Percentiles rank a stretch among this genome's conserved stretches.
phyloP scores from a whole-genome alignment of 1,284 basidiomycete species.

The Mrakiaceae sp. region DNA sequence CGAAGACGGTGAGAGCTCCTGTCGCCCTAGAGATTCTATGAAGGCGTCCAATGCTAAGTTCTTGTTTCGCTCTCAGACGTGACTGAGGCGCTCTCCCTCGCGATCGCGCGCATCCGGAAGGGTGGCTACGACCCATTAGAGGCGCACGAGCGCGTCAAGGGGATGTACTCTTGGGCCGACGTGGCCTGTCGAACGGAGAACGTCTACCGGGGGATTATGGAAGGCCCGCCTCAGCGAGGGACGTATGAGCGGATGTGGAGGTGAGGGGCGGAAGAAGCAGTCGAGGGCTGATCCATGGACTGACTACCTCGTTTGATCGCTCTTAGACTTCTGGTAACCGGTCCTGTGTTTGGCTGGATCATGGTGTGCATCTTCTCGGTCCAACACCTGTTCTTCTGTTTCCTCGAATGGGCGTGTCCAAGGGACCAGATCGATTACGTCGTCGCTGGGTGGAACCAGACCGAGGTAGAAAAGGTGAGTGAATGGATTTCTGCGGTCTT shows the following conservation, averaged over 20 bases:
- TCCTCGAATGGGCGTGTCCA: slow-evolving; percentile 31
- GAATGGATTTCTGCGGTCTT: too few species aligned
- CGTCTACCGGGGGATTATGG: slow-evolving; percentile 50
- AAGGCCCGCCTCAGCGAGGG: slow-evolving; percentile 41
- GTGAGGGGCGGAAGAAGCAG: slow-evolving; percentile 35
- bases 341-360: slow-evolving; percentile 37
- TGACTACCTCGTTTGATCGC: background rate
- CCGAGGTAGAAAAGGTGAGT: too few species aligned
- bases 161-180: slow-evolving; percentile 81
- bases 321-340: slow-evolving; percentile 32
- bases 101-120: slow-evolving; percentile 55
- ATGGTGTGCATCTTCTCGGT: slow-evolving; percentile 38
- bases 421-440: slow-evolving; percentile 28
- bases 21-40: background rate
- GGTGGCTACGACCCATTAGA: slow-evolving; percentile 62
- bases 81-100: slow-evolving; percentile 67
- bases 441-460: too few species aligned
- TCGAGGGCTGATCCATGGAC: background rate
- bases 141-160: slow-evolving; percentile 66
- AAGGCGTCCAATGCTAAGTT: too few species aligned
- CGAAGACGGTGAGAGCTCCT: slow-evolving; percentile 47
- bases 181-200: slow-evolving; percentile 67
- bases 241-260: slow-evolving; percentile 59
- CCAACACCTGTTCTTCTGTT: slow-evolving; percentile 33
- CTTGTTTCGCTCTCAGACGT: slow-evolving; percentile 49